Conservation (phyloP, 2,329 filamentous ascomycete genomes). For the Trichophyton simii region DNA sequence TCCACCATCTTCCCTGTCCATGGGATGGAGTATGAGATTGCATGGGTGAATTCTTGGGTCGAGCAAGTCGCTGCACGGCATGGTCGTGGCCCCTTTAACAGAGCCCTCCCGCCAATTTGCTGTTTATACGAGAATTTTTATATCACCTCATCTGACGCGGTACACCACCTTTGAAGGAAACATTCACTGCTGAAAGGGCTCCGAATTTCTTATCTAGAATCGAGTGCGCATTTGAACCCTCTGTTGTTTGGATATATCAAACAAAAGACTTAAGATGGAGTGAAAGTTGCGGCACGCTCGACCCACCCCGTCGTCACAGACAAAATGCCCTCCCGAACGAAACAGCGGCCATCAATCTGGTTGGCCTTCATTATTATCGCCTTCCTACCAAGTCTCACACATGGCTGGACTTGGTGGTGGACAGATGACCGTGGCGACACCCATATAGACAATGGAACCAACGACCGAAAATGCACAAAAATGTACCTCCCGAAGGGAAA, state of each 20-base stretch:
- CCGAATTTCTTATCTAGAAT: background rate
- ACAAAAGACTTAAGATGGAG: background rate
- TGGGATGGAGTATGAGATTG: background rate
- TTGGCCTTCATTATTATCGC: background rate
- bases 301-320: background rate
- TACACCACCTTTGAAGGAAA: background rate
- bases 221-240: too few species aligned
- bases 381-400: background rate
- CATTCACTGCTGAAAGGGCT: background rate
- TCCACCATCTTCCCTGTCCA: background rate
- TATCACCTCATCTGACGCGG: background rate
- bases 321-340: background rate
- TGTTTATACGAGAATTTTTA: background rate
- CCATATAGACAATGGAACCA: slow-evolving; percentile 3
- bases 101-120: background rate
- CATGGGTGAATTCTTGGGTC: background rate
- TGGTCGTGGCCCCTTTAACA: background rate
- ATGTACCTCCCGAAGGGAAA: slow-evolving; percentile 7
- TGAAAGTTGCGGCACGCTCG: background rate
- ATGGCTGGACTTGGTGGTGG: slow-evolving; percentile 9
- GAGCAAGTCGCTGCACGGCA: background rate
- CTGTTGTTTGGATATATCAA: background rate
- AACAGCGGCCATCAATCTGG: background rate
- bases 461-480: background rate
- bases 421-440: background rate